Base-by-base conservation (phyloP, 129 eudicot genomes). In the Chrysanthemum seticuspe region DNA sequence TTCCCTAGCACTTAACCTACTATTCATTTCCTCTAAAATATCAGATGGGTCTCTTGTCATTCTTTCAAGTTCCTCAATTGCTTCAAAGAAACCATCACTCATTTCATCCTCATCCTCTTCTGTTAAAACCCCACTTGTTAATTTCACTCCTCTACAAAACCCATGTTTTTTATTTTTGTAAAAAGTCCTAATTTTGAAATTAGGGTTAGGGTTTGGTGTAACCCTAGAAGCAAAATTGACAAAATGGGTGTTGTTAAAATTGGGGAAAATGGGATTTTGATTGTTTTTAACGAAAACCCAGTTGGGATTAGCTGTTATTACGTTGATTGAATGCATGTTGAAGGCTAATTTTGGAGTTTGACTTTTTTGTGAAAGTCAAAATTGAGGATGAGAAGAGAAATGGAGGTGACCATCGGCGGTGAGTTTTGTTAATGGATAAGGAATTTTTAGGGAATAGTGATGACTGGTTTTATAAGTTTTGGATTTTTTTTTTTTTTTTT, bases 1-100 rank as follows among this genome's bases (percentile, higher is more conserved):
- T 34, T 94, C 97, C 9, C 97, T 84, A 6, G 87, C 82, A 5
- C 97, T 84, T 47, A 94, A 74, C 54, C 76, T 75, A 0, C 86
- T 87, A 62, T 87, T 94, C 98, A 94, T 88, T 59, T 90, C 93
- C 78, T 90, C 96, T 9, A 94, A 87, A 71, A 94, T 86, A 65
- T 87, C 98, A 0, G 97, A 90, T 0, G 97, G 98, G 56, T 94
- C 97, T 62, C 98, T 78, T 4, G 81, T 80, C 98, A 94, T 94
- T 4, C 96, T 68, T 75, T 90, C 96, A 16, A 93, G 83, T 65
- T 90, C 98, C 80, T 94, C 97, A 9, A 94, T 90, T 36, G 97
- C 96, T 74, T 90, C 97, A 62, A 87, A 88, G 72, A 89, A 94
- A n/a, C 85, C 92, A 60, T 90, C 96, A 23, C 97, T 81, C 97